These are phyloP conservation scores for Rhododendron henanense DNA, from an alignment of 148 eudicot species.

Conservation along the genomic window DNA sequence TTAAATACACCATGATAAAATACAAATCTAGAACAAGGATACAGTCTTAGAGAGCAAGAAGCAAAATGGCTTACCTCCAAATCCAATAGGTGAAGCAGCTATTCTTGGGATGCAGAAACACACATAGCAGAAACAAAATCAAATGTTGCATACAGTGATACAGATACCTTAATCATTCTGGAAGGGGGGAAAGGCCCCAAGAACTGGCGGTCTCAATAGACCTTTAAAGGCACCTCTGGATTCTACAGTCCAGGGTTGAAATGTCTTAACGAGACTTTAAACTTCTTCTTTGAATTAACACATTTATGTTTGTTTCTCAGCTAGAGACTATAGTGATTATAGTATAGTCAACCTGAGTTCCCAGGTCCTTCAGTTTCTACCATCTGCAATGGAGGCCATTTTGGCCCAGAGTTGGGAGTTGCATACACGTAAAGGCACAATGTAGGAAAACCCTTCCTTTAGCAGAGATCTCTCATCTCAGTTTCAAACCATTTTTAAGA, in stretches of 20 bases:
- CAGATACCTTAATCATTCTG: not conserved
- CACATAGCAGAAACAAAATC: not conserved
- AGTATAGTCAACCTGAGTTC: not conserved
- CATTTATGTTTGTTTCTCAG: not conserved
- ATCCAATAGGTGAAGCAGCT: not conserved
- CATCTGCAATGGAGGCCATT: not conserved
- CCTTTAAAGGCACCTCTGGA: not conserved
- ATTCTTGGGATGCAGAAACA: not conserved
- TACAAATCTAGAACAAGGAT: not conserved
- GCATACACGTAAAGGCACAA: not conserved
- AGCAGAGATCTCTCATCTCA: not conserved
- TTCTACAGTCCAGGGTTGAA: not conserved
- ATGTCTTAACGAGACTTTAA: not conserved
- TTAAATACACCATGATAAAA: not conserved
- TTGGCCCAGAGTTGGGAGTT: not conserved
- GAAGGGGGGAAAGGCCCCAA: not conserved
- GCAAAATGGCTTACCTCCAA: not conserved
- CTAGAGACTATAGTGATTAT: not conserved
- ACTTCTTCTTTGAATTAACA: not conserved
- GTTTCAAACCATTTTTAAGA: not conserved
- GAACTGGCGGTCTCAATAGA: not conserved
- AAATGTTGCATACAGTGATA: not conserved
- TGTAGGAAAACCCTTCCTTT: not conserved
- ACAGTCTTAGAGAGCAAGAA: not conserved
- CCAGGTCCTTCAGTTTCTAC: not conserved